Percentiles rank a stretch among this genome's conserved stretches.
Evolutionary conservation across 176 grass and related monocot species (phyloP).

Genomic region (Olyra latifolia): DNA sequence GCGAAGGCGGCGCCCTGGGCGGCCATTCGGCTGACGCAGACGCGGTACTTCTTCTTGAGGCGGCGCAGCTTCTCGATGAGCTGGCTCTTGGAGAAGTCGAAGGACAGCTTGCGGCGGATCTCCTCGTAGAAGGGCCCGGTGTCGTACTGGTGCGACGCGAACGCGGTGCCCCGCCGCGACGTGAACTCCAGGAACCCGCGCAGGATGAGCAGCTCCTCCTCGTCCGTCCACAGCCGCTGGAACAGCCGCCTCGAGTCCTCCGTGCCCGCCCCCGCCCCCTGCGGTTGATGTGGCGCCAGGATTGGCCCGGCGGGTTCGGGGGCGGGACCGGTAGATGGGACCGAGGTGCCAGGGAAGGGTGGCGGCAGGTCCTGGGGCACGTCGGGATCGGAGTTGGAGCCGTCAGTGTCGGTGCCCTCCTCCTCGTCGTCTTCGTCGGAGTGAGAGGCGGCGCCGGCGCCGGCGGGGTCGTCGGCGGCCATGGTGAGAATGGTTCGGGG

Average conservation of each 20-base stretch:
- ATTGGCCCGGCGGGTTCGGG: neutral
- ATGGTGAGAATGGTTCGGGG: conserved; percentile 31
- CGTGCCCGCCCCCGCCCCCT: neutral
- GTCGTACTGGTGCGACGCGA: conserved; percentile 94
- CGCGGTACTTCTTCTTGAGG: conserved; percentile 95
- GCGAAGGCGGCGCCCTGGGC: conserved; percentile 51
- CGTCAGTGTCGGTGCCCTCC: conserved; percentile 41
- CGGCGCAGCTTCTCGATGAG: conserved; percentile 95
- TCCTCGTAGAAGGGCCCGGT: conserved; percentile 90
- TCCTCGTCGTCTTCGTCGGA: conserved; percentile 50
- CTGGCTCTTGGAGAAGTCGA: conserved; percentile 89
- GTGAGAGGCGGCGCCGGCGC: conserved; percentile 27
- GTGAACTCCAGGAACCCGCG: conserved; percentile 87
- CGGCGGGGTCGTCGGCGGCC: conserved; percentile 46
- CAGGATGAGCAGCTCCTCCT: conserved; percentile 86
- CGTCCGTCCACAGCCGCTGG: conserved; percentile 92
- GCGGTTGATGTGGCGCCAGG: neutral
- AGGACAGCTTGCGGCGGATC: conserved; percentile 65
- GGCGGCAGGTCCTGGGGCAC: neutral
- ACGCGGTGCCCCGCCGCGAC: conserved; percentile 79
- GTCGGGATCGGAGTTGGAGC: conserved; percentile 19
- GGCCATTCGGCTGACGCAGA: conserved; percentile 54
- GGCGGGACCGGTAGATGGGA: neutral
- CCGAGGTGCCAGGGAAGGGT: conserved; percentile 15
- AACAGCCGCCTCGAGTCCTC: conserved; percentile 88